Base-by-base conservation (phyloP, 495 filamentous ascomycete species). In the Penicilliopsis zonata region DNA sequence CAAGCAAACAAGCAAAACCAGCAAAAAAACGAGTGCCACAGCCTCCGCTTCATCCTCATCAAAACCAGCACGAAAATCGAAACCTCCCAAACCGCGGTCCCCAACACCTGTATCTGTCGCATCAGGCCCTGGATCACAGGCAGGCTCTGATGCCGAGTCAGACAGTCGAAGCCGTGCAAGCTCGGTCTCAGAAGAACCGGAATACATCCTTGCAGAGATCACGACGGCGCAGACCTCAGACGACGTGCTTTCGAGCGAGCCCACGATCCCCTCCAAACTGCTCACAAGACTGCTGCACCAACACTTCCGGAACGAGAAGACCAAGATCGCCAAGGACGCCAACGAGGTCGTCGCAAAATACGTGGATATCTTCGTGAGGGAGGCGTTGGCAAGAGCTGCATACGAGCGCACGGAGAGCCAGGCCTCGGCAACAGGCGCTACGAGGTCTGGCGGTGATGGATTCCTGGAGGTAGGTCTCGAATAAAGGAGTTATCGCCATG, bases 301-400 rank as follows among this genome's bases (percentile, higher is more conserved):
- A 35, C 74, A 78, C 53, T 93, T 94, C 45, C 66, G 77, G 34
- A 68, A 73, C 23, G 48, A 65, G 13, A 71, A 73, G 33, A 87
- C 77, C 2, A 68, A 79, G 49, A 78, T 96, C 22, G 74, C 76
- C 3, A 79, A 76, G 45, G 81, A 86, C 30, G 92, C 90, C 12
- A 76, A 86, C 49, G 62, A 56, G 9, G 74, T 86, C 5, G 70
- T 90, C 18, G 82, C 72, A 3, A 85, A 80, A 59, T 96, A 96
- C 48, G 70, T 94, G 49, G 84, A 93, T 60, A 76, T 82, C 9
- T 98, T 94, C 65, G 82, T 95, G 35, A 67, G 82, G 40, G 90
- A 98, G 61, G 86, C 86, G 18, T 74, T 98, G 45, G 86, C 86
- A 17, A 50, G 90, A 52, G 79, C 83, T 23, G 77, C 76, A 5